phyloP scores from a whole-genome alignment of 2,329 filamentous ascomycete genomes.

The Alternaria panax region DNA sequence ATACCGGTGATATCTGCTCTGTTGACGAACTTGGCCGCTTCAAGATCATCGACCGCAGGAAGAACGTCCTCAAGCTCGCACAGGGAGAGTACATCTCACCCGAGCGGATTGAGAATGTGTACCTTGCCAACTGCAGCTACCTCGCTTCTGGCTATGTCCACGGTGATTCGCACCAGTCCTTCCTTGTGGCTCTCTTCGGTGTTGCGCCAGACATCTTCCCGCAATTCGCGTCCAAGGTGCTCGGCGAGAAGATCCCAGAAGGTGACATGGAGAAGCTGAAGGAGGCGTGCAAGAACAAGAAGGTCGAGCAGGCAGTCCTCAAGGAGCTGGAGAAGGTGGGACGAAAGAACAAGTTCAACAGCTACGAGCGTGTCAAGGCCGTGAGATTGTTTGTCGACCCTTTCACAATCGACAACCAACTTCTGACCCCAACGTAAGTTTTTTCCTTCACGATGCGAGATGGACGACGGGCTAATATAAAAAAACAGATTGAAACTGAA shows the following conservation, averaged over 20 bases:
- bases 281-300: conserved; percentile 70
- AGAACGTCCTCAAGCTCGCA: conserved; percentile 98
- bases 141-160: conserved; percentile 87
- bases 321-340: conserved; percentile 81
- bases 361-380: conserved; percentile 82
- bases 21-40: conserved; percentile 87
- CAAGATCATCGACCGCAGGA: conserved; percentile 93
- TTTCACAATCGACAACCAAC: conserved; percentile 90
- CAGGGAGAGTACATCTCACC: conserved; percentile 99
- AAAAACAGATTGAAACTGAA: conserved; percentile 71
- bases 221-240: conserved; percentile 76
- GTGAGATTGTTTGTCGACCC: conserved; percentile 82
- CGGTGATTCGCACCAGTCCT: conserved; percentile 82
- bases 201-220: conserved; percentile 86
- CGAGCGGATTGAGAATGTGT: conserved; percentile 95
- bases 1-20: conserved; percentile 88
- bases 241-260: conserved; percentile 70
- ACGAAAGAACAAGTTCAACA: conserved; percentile 87
- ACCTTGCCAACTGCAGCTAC: conserved; percentile 79
- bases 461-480: conserved; percentile 20
- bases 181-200: conserved; percentile 85
- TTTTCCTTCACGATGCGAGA: neutral
- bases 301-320: conserved; percentile 76
- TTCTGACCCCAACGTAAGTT: conserved; percentile 86
- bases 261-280: conserved; percentile 73